Evolutionary conservation across 163 green algal species (phyloP).

Genomic region (Volvox carteri): DNA sequence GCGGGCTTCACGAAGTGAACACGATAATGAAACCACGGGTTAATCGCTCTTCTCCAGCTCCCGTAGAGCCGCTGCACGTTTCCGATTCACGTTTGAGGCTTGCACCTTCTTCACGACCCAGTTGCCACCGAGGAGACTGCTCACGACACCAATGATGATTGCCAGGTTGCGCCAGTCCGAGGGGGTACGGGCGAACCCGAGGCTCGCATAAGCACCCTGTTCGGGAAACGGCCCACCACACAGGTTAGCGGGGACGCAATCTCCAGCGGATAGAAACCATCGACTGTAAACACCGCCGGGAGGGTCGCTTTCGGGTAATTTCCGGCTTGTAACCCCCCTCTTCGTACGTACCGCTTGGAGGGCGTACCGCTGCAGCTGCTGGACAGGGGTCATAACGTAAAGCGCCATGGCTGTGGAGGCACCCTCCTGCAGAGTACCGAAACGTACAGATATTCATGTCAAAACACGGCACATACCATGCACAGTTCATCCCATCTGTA

Average conservation of each 20-base stretch:
- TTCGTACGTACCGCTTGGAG: constrained; percentile 62
- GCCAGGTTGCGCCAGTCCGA: constrained; percentile 70
- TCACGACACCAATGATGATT: constrained; percentile 57
- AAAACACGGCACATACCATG: no score
- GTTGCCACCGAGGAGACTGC: constrained; percentile 60
- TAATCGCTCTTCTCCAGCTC: constrained; percentile 54
- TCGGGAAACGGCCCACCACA: no score
- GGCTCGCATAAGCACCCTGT: constrained; percentile 67
- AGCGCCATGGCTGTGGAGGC: constrained; percentile 53
- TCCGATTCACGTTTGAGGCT: constrained; percentile 25
- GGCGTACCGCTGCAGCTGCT: constrained; percentile 70
- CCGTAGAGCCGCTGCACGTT: constrained; percentile 25
- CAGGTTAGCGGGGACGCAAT: no score
- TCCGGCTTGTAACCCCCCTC: neutral
- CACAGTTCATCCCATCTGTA: no score
- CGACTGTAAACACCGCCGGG: no score
- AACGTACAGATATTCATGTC: no score
- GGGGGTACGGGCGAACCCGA: constrained; percentile 62
- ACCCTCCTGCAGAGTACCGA: constrained; percentile 56
- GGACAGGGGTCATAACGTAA: constrained; percentile 70
- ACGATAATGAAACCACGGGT: neutral
- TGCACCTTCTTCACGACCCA: constrained; percentile 51
- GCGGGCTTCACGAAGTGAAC: neutral
- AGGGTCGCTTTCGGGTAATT: no score
- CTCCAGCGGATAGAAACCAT: neutral